Percentiles rank a stretch among this genome's conserved stretches.
Conservation (phyloP, 148 eudicot genomes). For the Fagopyrum esculentum region DNA sequence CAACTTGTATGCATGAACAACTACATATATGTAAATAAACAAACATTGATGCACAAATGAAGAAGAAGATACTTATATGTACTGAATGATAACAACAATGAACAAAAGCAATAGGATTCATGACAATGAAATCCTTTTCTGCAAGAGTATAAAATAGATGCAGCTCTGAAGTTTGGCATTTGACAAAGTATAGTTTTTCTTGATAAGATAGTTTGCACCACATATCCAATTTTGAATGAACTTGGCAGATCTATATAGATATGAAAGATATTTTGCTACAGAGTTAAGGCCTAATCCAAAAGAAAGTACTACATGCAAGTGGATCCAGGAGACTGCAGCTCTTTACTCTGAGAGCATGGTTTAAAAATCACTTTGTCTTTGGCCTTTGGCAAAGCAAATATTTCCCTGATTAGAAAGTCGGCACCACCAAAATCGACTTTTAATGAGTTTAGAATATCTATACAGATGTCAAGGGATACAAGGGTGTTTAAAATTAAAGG, state of each 20-base stretch:
- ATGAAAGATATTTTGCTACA: background rate
- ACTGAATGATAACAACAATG: background rate
- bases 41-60: too few species aligned
- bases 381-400: conserved; percentile 46
- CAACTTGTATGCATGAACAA: too few species aligned
- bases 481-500: background rate
- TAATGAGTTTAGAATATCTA: conserved; percentile 50
- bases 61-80: too few species aligned
- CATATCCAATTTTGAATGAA: background rate
- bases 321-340: conserved; percentile 21
- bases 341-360: conserved; percentile 40
- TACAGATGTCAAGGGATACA: conserved; percentile 18
- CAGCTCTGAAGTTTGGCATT: conserved; percentile 19
- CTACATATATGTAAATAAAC: too few species aligned
- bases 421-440: conserved; percentile 50
- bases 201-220: conserved; percentile 20
- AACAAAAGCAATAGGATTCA: conserved; percentile 35
- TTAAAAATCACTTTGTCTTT: conserved; percentile 16
- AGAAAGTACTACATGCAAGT: conserved; percentile 40
- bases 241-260: background rate
- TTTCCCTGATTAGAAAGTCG: conserved; percentile 32
- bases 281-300: background rate
- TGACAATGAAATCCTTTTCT: conserved; percentile 18
- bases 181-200: conserved; percentile 42
- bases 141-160: conserved; percentile 35